Conservation (phyloP, 148 eudicot species). For the Fagopyrum homotropicum region DNA sequence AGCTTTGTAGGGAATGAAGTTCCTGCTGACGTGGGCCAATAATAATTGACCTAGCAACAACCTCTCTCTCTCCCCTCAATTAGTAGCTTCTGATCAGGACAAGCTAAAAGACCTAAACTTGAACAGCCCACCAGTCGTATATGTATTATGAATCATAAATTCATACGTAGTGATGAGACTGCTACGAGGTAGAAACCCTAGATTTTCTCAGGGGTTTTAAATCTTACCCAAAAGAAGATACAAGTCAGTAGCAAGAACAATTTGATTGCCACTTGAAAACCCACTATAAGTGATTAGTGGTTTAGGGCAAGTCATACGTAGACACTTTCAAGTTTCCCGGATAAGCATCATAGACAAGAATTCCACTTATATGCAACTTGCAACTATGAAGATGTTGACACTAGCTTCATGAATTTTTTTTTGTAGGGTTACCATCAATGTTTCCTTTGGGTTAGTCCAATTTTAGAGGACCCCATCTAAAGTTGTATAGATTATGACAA, state of each 20-base stretch:
- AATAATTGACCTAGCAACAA: constrained; percentile 4
- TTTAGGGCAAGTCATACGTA: background rate
- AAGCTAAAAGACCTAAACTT: background rate
- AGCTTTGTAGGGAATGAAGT: background rate
- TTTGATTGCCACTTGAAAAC: background rate
- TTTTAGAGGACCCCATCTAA: constrained; percentile 20
- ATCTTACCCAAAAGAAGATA: background rate
- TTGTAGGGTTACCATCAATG: constrained; percentile 2
- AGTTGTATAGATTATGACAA: constrained; percentile 20
- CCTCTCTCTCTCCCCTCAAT: background rate
- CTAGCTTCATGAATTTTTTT: background rate
- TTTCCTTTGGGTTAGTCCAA: constrained; percentile 8
- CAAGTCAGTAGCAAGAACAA: background rate
- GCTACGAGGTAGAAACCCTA: background rate
- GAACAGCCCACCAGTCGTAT: background rate
- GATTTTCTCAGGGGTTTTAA: background rate
- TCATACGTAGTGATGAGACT: background rate
- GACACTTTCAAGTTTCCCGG: background rate
- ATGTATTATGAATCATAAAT: background rate
- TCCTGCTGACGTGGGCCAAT: constrained; percentile 5
- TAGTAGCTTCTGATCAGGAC: background rate
- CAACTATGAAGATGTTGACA: constrained; percentile 8
- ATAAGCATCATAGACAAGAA: constrained; percentile 4
- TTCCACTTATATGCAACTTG: constrained; percentile 9
- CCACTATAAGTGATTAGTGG: constrained; percentile 3